A percentile compares a stretch with the other conserved stretches of the same genome.
Conservation (phyloP, 768 basidiomycete genomes). For the Russula foetens region DNA sequence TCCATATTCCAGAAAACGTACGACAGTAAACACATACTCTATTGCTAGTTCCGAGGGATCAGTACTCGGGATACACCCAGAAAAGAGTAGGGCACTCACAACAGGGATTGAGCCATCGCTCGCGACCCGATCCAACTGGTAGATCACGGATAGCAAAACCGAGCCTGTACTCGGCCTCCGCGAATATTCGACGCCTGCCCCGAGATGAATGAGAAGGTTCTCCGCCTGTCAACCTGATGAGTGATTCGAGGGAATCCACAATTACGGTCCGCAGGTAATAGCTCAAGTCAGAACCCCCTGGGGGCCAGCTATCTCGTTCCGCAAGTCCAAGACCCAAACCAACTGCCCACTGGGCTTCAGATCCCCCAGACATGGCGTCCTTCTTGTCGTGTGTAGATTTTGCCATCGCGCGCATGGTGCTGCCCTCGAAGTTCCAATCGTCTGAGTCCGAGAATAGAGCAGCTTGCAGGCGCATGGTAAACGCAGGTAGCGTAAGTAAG, state of each 20-base stretch:
- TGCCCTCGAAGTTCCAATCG: slow-evolving; percentile 27
- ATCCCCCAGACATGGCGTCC: neutral
- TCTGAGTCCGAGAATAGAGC: slow-evolving; percentile 76
- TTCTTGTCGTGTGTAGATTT: slow-evolving; percentile 6
- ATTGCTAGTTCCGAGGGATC: slow-evolving; percentile 23
- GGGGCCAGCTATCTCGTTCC: slow-evolving; percentile 76
- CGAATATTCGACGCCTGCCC: slow-evolving; percentile 24
- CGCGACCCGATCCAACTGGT: slow-evolving; percentile 50
- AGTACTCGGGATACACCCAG: neutral
- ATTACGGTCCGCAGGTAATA: slow-evolving; percentile 80
- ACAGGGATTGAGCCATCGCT: slow-evolving; percentile 76
- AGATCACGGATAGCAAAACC: slow-evolving; percentile 82
- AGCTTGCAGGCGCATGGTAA: slow-evolving; percentile 56
- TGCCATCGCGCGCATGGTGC: slow-evolving; percentile 17
- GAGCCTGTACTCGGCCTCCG: slow-evolving; percentile 67
- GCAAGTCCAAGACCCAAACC: slow-evolving; percentile 70
- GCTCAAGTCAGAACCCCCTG: slow-evolving; percentile 76
- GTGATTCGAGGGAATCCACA: slow-evolving; percentile 60
- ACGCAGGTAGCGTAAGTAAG: slow-evolving; percentile 61
- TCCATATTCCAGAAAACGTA: neutral
- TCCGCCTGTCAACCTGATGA: neutral
- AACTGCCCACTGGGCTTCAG: slow-evolving; percentile 42
- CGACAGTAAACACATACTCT: slow-evolving; percentile 25
- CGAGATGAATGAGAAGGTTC: neutral
- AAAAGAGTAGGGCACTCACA: slow-evolving; percentile 41